Evolutionary conservation across 108 stramenopile genomes (phyloP).

Genomic region (Nannochloropsis granulata): DNA sequence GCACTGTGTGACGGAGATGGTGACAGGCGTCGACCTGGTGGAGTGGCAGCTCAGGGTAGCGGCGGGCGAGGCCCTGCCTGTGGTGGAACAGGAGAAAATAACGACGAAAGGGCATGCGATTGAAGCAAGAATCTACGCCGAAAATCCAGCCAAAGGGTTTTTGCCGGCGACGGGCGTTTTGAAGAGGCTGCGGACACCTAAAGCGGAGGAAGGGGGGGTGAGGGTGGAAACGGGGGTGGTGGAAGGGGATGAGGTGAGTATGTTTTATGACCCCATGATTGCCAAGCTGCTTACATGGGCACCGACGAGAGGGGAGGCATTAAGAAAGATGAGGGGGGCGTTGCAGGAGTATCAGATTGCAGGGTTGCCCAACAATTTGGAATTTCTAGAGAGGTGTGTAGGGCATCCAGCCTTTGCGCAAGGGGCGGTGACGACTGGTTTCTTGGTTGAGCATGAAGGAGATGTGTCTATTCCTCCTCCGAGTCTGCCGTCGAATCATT

Average conservation of each 20-base stretch:
- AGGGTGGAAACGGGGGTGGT: conserved; percentile 43
- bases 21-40: conserved; percentile 82
- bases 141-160: conserved; percentile 39
- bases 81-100: conserved; percentile 19
- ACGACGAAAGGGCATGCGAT: conserved; percentile 36
- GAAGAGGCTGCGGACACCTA: conserved; percentile 19
- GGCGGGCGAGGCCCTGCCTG: conserved; percentile 60
- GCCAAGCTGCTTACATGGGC: conserved; percentile 43
- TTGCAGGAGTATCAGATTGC: conserved; percentile 55
- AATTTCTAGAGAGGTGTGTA: conserved; percentile 56
- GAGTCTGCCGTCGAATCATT: conserved; percentile 3
- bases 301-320: conserved; percentile 30
- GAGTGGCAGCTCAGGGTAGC: conserved; percentile 82
- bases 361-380: conserved; percentile 68
- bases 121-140: conserved; percentile 51
- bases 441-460: conserved; percentile 47
- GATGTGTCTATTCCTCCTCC: conserved; percentile 21
- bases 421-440: conserved; percentile 62
- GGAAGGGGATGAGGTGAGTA: conserved; percentile 42
- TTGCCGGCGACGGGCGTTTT: conserved; percentile 46
- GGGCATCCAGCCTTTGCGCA: conserved; percentile 49
- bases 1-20: conserved; percentile 99
- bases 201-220: conserved; percentile 4
- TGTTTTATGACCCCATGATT: conserved; percentile 47
- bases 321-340: conserved; percentile 43